A percentile compares a stretch with the other conserved stretches of the same genome.
Evolutionary conservation across 2,329 filamentous ascomycete species (phyloP).

Genomic region (Clonostachys byssicola): DNA sequence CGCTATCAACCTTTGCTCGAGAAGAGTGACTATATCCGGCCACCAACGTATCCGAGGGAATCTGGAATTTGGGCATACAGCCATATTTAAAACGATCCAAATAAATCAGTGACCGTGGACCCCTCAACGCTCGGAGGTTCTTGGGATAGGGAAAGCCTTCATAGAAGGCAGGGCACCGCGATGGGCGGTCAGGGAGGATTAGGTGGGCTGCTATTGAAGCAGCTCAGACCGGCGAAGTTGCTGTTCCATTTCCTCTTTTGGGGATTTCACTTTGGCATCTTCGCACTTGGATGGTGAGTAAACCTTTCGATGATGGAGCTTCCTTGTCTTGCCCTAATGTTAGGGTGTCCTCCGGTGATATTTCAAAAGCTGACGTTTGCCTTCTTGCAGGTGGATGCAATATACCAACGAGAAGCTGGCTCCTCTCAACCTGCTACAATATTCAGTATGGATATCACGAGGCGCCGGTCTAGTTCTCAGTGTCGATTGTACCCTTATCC

Average conservation of each 20-base stretch:
- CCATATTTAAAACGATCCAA: too few species aligned
- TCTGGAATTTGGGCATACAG: too few species aligned
- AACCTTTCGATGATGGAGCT: background rate
- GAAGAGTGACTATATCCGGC: too few species aligned
- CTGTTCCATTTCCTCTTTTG: slow-evolving; percentile 81
- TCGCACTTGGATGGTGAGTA: slow-evolving; percentile 75
- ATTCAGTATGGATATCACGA: slow-evolving; percentile 93
- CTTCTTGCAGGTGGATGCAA: slow-evolving; percentile 69
- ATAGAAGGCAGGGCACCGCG: background rate
- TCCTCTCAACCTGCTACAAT: slow-evolving; percentile 74
- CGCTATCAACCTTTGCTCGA: too few species aligned
- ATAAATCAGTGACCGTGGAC: too few species aligned
- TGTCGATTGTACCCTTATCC: slow-evolving; percentile 80
- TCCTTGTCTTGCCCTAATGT: background rate
- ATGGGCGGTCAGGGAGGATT: slow-evolving; percentile 36
- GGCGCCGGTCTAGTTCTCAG: slow-evolving; percentile 84
- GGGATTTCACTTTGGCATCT: slow-evolving; percentile 73
- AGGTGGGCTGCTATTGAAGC: slow-evolving; percentile 48
- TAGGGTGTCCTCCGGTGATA: too few species aligned
- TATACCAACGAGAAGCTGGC: slow-evolving; percentile 61
- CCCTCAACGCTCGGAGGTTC: too few species aligned
- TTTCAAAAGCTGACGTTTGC: slow-evolving; percentile 2
- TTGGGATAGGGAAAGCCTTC: background rate
- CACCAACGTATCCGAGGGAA: too few species aligned
- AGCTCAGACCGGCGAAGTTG: slow-evolving; percentile 68